A percentile compares a stretch with the other conserved stretches of the same genome.
Conservation (phyloP, 106 monocot genomes). For the Xerophyta viscosa region DNA sequence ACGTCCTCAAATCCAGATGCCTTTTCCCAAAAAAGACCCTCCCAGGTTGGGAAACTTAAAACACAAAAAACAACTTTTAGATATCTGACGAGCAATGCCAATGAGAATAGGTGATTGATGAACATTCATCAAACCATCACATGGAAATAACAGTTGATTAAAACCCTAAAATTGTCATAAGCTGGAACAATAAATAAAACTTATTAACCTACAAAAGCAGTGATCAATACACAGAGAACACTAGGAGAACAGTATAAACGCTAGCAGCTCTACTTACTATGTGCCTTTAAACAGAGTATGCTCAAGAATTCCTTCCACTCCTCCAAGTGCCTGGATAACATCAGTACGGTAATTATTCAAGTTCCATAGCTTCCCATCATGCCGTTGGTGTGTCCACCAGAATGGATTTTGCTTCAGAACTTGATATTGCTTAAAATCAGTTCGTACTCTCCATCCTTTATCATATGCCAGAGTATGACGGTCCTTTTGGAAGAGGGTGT, state of each 20-base stretch:
- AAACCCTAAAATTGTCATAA: too few species aligned
- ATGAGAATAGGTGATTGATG: too few species aligned
- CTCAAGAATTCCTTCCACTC: constrained; percentile 95
- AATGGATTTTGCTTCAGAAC: constrained; percentile 97
- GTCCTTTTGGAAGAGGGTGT: constrained; percentile 98
- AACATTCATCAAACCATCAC: too few species aligned
- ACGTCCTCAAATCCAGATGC: constrained; percentile 99
- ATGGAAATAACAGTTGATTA: too few species aligned
- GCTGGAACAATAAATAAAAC: too few species aligned
- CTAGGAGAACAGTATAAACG: too few species aligned
- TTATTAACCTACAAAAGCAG: too few species aligned
- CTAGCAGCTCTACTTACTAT: constrained; percentile 68
- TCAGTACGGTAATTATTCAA: constrained; percentile 96
- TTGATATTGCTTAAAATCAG: constrained; percentile 99
- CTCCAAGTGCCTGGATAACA: constrained; percentile 98
- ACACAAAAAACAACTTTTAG: too few species aligned
- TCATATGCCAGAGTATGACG: constrained; percentile 97
- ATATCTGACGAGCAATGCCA: too few species aligned
- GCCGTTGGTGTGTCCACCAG: constrained; percentile 99
- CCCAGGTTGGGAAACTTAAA: constrained; percentile 97
- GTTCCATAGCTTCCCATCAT: constrained; percentile 99
- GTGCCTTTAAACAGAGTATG: constrained; percentile 98
- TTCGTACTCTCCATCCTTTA: constrained; percentile 96
- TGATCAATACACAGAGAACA: too few species aligned
- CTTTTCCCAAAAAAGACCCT: constrained; percentile 99